A percentile compares a stretch with the other conserved stretches of the same genome.
phyloP scores from a whole-genome alignment of 805 yeast species.

The Spathaspora boniae region DNA sequence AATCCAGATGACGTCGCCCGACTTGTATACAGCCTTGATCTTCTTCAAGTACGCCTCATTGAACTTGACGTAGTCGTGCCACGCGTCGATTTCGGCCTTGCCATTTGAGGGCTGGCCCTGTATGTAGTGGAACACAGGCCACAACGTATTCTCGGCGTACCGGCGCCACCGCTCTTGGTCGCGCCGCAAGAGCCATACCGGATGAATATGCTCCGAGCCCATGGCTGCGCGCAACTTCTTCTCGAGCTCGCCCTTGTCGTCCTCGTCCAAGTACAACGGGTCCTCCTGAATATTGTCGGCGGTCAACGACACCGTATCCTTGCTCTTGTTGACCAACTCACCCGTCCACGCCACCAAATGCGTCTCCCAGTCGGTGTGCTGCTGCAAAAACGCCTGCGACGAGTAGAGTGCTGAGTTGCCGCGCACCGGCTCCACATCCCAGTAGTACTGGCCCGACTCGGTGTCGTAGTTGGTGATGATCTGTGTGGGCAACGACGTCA shows the following conservation, averaged over 20 bases:
- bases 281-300: slow-evolving; percentile 42
- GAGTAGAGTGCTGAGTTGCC: slow-evolving; percentile 87
- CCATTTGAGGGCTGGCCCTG: slow-evolving; percentile 72
- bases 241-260: slow-evolving; percentile 53
- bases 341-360: slow-evolving; percentile 96
- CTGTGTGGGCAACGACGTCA: slow-evolving; percentile 66
- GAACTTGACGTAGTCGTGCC: slow-evolving; percentile 87
- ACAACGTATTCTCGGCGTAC: slow-evolving; percentile 84
- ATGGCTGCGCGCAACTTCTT: slow-evolving; percentile 43
- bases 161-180: slow-evolving; percentile 82
- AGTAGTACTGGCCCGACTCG: slow-evolving; percentile 31
- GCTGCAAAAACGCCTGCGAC: slow-evolving; percentile 60
- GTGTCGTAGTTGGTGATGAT: slow-evolving; percentile 40
- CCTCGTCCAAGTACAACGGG: slow-evolving; percentile 55
- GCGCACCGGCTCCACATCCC: slow-evolving; percentile 62
- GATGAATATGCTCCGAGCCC: slow-evolving; percentile 59
- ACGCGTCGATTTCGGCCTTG: slow-evolving; percentile 61
- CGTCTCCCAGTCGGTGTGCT: slow-evolving; percentile 79
- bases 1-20: slow-evolving; percentile 91
- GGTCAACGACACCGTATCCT: slow-evolving; percentile 18
- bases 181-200: slow-evolving; percentile 82
- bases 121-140: slow-evolving; percentile 96
- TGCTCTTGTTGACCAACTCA: slow-evolving; percentile 50
- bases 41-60: slow-evolving; percentile 87
- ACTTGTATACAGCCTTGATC: slow-evolving; percentile 66